phyloP scores from a whole-genome alignment of 148 eudicot species.

The Cornus florida region DNA sequence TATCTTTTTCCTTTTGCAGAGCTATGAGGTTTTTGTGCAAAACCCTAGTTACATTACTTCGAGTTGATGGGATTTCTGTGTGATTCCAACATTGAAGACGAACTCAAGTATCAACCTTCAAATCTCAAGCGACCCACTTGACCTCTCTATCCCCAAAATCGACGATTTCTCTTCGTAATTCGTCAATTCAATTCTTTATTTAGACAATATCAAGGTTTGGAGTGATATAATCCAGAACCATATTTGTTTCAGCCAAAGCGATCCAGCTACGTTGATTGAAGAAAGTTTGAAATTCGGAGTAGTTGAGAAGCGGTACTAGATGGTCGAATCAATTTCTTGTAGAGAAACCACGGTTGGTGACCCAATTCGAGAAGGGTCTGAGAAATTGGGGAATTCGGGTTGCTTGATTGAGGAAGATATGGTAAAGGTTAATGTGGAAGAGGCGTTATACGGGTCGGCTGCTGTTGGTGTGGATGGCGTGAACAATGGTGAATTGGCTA shows the following conservation, averaged over 20 bases:
- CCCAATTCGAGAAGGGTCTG: constrained; percentile 17
- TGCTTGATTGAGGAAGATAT: constrained; percentile 46
- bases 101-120: constrained; percentile 18
- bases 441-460: constrained; percentile 13
- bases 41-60: constrained; percentile 30
- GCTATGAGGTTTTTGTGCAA: constrained; percentile 9
- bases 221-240: constrained; percentile 37
- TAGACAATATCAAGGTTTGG: constrained; percentile 59
- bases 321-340: constrained; percentile 1
- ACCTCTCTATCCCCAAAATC: constrained; percentile 32
- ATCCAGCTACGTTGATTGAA: constrained; percentile 16
- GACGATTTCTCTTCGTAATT: constrained; percentile 23
- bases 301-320: neutral
- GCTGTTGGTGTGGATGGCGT: constrained; percentile 10
- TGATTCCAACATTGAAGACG: constrained; percentile 34
- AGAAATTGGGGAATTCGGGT: constrained; percentile 20
- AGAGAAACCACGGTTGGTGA: constrained; percentile 14
- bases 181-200: constrained; percentile 49
- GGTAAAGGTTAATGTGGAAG: constrained; percentile 55
- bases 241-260: constrained; percentile 21
- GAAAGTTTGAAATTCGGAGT: constrained; percentile 14
- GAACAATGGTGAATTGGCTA: neutral
- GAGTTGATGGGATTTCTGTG: constrained; percentile 63
- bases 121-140: constrained; percentile 30
- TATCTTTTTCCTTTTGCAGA: neutral